A percentile compares a stretch with the other conserved stretches of the same genome.
Evolutionary conservation across 148 eudicot genomes (phyloP).

Genomic region (Silene latifolia): DNA sequence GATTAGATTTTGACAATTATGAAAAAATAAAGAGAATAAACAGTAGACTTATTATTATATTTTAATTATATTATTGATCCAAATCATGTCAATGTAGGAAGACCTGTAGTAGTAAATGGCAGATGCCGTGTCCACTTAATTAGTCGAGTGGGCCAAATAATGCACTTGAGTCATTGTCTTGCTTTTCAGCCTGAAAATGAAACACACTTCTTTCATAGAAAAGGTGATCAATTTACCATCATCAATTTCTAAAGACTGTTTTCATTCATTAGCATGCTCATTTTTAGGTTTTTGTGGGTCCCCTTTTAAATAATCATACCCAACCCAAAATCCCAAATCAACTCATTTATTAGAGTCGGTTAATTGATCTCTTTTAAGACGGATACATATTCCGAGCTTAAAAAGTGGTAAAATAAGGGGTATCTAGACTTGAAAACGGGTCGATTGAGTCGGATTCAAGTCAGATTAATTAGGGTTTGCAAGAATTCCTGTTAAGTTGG

Average conservation of each 20-base stretch:
- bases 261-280: slow-evolving; percentile 23
- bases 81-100: neutral
- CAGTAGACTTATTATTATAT: neutral
- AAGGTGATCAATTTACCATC: slow-evolving; percentile 19
- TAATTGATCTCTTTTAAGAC: no score
- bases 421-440: no score
- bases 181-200: slow-evolving; percentile 38
- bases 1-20: neutral
- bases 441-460: no score
- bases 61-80: neutral
- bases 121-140: slow-evolving; percentile 57
- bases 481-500: no score
- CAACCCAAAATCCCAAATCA: no score
- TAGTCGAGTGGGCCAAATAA: slow-evolving; percentile 18
- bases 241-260: slow-evolving; percentile 25
- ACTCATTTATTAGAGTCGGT: no score
- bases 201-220: slow-evolving; percentile 16
- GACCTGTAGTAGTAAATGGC: slow-evolving; percentile 1
- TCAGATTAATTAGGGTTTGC: no score
- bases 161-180: slow-evolving; percentile 38
- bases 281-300: slow-evolving; percentile 1
- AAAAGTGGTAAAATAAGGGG: no score
- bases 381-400: no score
- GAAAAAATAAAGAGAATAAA: neutral
- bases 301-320: neutral